These are phyloP conservation scores for Stevia rebaudiana DNA, from an alignment of 140 eudicot genomes.

Conservation along the genomic window DNA sequence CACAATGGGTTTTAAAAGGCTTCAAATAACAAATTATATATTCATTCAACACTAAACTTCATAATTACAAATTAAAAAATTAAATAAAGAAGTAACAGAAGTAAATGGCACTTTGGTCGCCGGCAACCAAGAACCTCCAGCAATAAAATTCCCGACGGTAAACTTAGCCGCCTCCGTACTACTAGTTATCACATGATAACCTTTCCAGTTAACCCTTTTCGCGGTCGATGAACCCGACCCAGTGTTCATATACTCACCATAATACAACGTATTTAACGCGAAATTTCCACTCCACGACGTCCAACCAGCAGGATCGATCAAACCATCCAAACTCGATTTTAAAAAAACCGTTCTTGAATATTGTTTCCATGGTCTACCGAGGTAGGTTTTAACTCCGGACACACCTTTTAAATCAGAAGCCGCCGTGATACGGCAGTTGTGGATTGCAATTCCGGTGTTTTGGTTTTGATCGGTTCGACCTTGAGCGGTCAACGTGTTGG, in stretches of 20 bases:
- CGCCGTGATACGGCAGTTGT: conserved; percentile 33
- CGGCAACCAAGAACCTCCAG: too few relatives aligned
- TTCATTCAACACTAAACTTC: too few relatives aligned
- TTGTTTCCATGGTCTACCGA: conserved; percentile 68
- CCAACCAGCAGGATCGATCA: conserved; percentile 59
- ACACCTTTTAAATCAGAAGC: conserved; percentile 33
- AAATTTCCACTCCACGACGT: conserved; percentile 46
- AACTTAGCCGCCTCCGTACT: too few relatives aligned
- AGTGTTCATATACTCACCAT: conserved; percentile 61
- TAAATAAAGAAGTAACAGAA: too few relatives aligned
- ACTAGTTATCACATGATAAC: too few relatives aligned
- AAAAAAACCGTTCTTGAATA: conserved; percentile 63
- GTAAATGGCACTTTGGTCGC: too few relatives aligned
- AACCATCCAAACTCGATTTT: conserved; percentile 33
- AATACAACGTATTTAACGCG: conserved; percentile 47
- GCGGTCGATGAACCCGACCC: too few relatives aligned
- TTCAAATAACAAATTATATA: too few relatives aligned
- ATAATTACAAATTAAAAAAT: too few relatives aligned
- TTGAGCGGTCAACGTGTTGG: conserved; percentile 63
- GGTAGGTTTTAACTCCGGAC: conserved; percentile 35
- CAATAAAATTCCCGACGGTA: too few relatives aligned
- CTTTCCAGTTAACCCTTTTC: too few relatives aligned
- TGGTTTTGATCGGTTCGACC: conserved; percentile 43
- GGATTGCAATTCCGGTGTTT: conserved; percentile 56
- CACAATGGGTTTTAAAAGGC: too few relatives aligned